Base-by-base conservation (phyloP, 2,329 filamentous ascomycete genomes). In the Alternaria tenuissima region DNA sequence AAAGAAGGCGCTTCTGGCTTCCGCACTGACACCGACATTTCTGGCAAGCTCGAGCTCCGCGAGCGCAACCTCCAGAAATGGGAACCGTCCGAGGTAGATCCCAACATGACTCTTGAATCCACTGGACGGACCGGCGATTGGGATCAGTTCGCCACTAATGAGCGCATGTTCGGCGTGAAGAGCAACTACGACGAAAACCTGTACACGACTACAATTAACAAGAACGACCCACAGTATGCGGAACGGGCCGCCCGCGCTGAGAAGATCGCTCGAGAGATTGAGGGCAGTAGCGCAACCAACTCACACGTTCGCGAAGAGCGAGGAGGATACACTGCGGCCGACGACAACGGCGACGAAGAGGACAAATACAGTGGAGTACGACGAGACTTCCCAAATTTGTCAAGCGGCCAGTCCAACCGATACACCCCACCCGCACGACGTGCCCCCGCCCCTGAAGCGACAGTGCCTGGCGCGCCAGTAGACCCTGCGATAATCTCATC, bases 341-440 rank as follows among this genome's bases (percentile, higher is more conserved):
- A 89, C 52, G 88, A 86, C 59, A 89, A 88, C 28, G 79, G 86
- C 43, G 92, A 97, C 66, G 95, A 99, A 79, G 95, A 99, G 81
- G 94, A 96, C 75, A 97, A 95, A 88, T 98, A 98, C 81, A 97
- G 94, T 74, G 94, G 94, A 75, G 95, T 99, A 56, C 90, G 90
- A 63, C 89, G 94, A 65, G 81, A 83, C 56, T 91, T 91, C 70
- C 87, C 90, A 6, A 86, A 90, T n/a, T 83, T 96, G 32, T 77
- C 82, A 28, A 85, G 84, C 58, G 84, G 86, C 9, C 83, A 84
- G 54, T 78, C 85, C 22, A 88, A 88, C 79, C 94, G 92, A 78
- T 99, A 99, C 78, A 96, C 91, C 0, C 94, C 95, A 34, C 95
- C 95, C 5, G 94, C 92, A 18, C 88, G 92, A 77, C 88, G 95